Evolutionary conservation across 768 basidiomycete genomes (phyloP), one percentile per base, ranked within the genome.

Genomic region (Russula griseocarnosa): DNA sequence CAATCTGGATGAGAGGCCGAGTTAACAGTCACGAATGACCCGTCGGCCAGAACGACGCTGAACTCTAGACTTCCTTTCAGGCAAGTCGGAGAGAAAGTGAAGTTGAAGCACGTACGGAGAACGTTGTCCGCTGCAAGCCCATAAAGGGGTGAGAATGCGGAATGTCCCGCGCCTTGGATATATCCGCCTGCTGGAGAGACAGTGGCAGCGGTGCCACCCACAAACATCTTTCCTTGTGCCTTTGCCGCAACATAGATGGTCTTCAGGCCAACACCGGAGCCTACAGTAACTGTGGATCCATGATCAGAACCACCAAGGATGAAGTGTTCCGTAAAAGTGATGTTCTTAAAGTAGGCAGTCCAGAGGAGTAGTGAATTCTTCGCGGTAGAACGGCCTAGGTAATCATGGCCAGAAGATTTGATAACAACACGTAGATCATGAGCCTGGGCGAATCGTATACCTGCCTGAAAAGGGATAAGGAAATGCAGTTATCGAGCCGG

Each of bases 321-420:
- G 53, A 70, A 73, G 4, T 65, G 28, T 22, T 71, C 65, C 18
- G 63, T 63, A 60, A 76, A 79, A 5, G 71, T 65, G 8, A 75
- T 73, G 54, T 77, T 68, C 62, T 76, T 71, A 49, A 79, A 61
- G 55, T 76, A 67, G 36, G 76, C 76, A 0, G 77, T 79, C 74
- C 76, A 81, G 50, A 81, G 68, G 58, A 80, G 68, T 38, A 82
- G 73, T 3, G 74, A 74, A 13, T 74, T 72, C 0, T 73, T 74
- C 24, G 75, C 79, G 2, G 79, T 76, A 26, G 80, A 80, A 14
- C 80, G 73, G 3, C 80, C 79, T 13, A 81, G 74, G 65, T 73
- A 77, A 59, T 81, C 80, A 58, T 81, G 79, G 0, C 78, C 76
- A 7, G 66, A 69, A 14, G 71, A 68, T 60, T 75, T 76, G 63